Conservation (phyloP, 1,284 basidiomycete genomes). For the Neolentinus lepideus region DNA sequence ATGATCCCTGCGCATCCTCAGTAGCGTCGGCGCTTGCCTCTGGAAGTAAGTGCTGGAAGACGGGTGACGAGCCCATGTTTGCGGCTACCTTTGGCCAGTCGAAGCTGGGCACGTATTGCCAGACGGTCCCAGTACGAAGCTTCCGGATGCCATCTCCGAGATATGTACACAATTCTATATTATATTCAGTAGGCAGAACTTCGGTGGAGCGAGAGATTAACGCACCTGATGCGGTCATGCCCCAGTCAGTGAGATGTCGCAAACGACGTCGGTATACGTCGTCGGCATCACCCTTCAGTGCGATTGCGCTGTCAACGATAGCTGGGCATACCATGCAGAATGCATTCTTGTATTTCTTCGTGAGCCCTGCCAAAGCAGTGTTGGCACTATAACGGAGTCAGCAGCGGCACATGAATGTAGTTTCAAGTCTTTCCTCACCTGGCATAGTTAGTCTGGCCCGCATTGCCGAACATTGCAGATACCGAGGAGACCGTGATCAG, state of each 20-base stretch:
- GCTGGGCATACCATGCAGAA: slow-evolving; percentile 27
- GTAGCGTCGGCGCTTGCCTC: slow-evolving; percentile 1
- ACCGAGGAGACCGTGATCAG: slow-evolving; percentile 29
- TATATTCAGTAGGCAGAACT: not conserved
- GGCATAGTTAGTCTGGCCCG: slow-evolving; percentile 34
- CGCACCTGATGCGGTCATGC: slow-evolving; percentile 22
- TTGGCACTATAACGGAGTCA: slow-evolving; percentile 23
- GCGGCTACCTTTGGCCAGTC: slow-evolving; percentile 20
- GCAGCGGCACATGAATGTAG: not conserved
- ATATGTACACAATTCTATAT: slow-evolving; percentile 24
- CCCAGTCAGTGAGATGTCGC: slow-evolving; percentile 15
- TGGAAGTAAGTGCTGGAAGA: slow-evolving; percentile 18
- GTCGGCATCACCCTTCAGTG: slow-evolving; percentile 5
- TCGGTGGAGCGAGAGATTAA: not conserved
- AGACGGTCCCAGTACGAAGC: slow-evolving; percentile 14
- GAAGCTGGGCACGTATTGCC: slow-evolving; percentile 24
- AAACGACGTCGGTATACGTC: not conserved
- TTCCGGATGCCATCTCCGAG: slow-evolving; percentile 22
- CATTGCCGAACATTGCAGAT: slow-evolving; percentile 26
- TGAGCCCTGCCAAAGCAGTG: slow-evolving; percentile 23
- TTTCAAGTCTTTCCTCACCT: slow-evolving; percentile 17
- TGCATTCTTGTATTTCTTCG: slow-evolving; percentile 23
- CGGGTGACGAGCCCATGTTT: slow-evolving; percentile 16
- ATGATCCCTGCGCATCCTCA: slow-evolving; percentile 3
- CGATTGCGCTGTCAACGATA: slow-evolving; percentile 20